Evolutionary conservation across 2,329 filamentous ascomycete genomes (phyloP), one percentile per base, ranked within the genome.

Genomic region (Cladophialophora chaetospira): DNA sequence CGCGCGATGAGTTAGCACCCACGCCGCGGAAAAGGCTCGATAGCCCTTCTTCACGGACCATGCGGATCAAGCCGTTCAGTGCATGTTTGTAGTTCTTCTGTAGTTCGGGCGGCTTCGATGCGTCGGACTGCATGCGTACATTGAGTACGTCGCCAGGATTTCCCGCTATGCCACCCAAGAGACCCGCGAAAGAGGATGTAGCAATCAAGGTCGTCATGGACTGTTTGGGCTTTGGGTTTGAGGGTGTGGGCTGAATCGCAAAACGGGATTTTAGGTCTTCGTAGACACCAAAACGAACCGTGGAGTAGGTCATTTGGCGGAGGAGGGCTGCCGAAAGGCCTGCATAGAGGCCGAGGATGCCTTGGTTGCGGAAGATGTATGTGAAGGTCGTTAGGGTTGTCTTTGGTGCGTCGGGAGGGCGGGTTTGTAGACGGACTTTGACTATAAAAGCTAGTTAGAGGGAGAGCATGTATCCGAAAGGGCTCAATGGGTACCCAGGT

Each of bases 131-230:
- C 94, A 99, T 99, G 64, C 94, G 90, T 47, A 99, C 94, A 74
- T 99, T 99, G 68, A 97, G 81, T 29, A 99, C 91, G 72, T 99
- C 94, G 63, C 92, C 93, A 2, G 92, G 91, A 75, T 97, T 99
- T 63, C 94, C 94, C 4, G 88, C 89, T 44, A 97, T 77, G 47
- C 94, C 94, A 61, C 94, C 94, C 2, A 95, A 74, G 70, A 97
- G 89, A 49, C 94, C 94, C 5, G 94, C 93, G 25, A 85, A 76
- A 21, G 86, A 88, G 51, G 93, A 90, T 73, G 97, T 89, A 63
- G 83, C 88, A 62, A 96, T 82, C 8, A 99, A 86, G n/a, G 84
- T 80, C 9, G 85, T 79, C 66, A 96, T 86, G 2, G 88, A 85
- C 33, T 62, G 63, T n/a, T 46, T 48, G 13, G 56, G 58, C 35